Evolutionary conservation across 371 early-diverging fungal genomes (phyloP).

Genomic region (Mucor plumbeus): DNA sequence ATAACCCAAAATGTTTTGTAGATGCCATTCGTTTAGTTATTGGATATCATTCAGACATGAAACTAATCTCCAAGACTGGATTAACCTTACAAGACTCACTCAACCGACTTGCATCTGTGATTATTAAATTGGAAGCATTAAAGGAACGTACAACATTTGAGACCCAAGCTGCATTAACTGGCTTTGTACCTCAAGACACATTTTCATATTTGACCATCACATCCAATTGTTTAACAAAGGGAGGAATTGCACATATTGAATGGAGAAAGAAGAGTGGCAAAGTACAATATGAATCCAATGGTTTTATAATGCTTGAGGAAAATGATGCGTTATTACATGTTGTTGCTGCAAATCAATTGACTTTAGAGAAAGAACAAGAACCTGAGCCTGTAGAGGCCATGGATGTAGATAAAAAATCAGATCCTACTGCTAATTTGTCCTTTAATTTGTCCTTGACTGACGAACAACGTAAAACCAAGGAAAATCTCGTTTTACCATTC

Average conservation of each 20-base stretch:
- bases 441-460: slow-evolving; percentile 89
- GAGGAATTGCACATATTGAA: slow-evolving; percentile 43
- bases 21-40: slow-evolving; percentile 40
- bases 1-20: too few relatives aligned
- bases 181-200: slow-evolving; percentile 45
- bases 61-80: slow-evolving; percentile 19
- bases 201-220: slow-evolving; percentile 48
- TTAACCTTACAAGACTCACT: slow-evolving; percentile 32
- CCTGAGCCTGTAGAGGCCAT: slow-evolving; percentile 14
- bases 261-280: slow-evolving; percentile 57
- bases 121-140: slow-evolving; percentile 36
- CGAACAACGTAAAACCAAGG: slow-evolving; percentile 78
- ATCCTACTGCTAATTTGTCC: slow-evolving; percentile 66
- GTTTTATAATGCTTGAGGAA: slow-evolving; percentile 16
- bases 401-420: slow-evolving; percentile 22
- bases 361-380: slow-evolving; percentile 20
- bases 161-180: slow-evolving; percentile 42
- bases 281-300: slow-evolving; percentile 44
- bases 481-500: slow-evolving; percentile 80
- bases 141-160: slow-evolving; percentile 38
- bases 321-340: slow-evolving; percentile 22
- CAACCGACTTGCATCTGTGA: slow-evolving; percentile 41
- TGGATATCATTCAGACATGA: slow-evolving; percentile 39
- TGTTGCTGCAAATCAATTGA: slow-evolving; percentile 29
- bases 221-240: slow-evolving; percentile 35